These are phyloP conservation scores for Suhomyces maxii DNA, from an alignment of 1,139 yeast species.

Conservation along the genomic window DNA sequence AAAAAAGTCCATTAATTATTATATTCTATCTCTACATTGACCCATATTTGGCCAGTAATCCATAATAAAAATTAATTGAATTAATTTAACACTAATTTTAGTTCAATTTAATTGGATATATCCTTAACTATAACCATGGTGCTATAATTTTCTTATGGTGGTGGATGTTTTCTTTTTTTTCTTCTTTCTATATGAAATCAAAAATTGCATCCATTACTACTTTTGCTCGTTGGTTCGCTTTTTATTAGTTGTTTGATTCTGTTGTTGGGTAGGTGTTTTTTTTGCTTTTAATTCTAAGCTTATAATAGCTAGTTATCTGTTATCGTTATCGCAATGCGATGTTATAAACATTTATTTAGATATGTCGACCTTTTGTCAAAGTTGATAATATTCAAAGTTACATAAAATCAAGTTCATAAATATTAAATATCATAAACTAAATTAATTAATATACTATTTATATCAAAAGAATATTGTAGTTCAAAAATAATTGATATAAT, in stretches of 20 bases:
- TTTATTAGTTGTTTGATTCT: neutral
- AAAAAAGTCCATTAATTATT: neutral
- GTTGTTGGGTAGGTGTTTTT: neutral
- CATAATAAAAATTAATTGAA: no score
- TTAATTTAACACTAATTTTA: no score
- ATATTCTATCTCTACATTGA: no score
- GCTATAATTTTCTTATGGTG: no score
- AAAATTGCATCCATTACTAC: neutral
- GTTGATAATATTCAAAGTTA: no score
- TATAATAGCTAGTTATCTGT: neutral
- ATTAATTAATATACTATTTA: no score
- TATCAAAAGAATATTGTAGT: neutral
- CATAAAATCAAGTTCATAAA: no score
- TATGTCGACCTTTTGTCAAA: neutral
- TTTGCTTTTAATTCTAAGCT: constrained; percentile 3
- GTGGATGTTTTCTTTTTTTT: no score
- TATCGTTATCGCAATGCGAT: neutral
- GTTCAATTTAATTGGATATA: no score
- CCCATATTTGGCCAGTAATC: no score
- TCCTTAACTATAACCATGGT: no score
- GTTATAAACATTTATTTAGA: neutral
- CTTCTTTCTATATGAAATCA: neutral
- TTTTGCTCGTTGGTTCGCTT: neutral
- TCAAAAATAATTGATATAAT: neutral
- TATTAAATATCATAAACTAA: no score